Base-by-base conservation (phyloP, 192 early-diverging fungal genomes). In the Coemansia sp. region DNA sequence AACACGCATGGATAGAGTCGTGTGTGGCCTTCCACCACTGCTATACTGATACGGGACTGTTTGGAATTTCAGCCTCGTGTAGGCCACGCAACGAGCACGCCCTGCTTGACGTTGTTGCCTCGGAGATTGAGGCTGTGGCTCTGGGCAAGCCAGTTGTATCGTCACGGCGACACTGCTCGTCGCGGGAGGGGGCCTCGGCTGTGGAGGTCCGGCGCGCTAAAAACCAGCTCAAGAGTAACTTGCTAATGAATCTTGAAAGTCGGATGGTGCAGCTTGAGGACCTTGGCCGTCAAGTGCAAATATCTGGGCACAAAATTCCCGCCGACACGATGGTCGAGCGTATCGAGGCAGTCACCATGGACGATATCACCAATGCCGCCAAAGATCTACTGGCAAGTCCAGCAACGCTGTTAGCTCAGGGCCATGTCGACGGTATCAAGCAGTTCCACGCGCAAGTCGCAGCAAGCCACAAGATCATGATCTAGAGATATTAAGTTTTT, bases 191-290 rank as follows among this genome's bases (percentile, higher is more conserved):
- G 29, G 62, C 74, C 15, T 78, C 82, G 2, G 66, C 82, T 32
- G 70, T 75, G 3, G 94, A 95, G 68, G 82, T 98, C 17, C 76
- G 81, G 3, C 86, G 97, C 15, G 95, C 97, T 17, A 97, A 98
- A 80, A 99, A 99, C 85, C 95, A 97, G 77, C 88, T 99, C 53
- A 94, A 94, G 79, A 91, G 89, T 34, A 92, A 88, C 58, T 83
- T 99, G 34, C 86, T 99, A 51, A 99, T 99, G 95, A 92, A 90
- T 61, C 84, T 99, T 15, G 97, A 99, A 71, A 91, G 88, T 69
- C 89, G 93, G 39, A 87, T 93, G 86, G 94, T 99, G 5, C 93
- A 97, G 81, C 84, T 97, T 7, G 97, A 99, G 76, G 97, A 99
- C 72, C 75, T 99, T 51, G 95, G 94, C 14, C 86, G 95, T 64